Evolutionary conservation across 306 rosid species (phyloP), one percentile per base, ranked within the genome.

Genomic region (Lotus japonicus): DNA sequence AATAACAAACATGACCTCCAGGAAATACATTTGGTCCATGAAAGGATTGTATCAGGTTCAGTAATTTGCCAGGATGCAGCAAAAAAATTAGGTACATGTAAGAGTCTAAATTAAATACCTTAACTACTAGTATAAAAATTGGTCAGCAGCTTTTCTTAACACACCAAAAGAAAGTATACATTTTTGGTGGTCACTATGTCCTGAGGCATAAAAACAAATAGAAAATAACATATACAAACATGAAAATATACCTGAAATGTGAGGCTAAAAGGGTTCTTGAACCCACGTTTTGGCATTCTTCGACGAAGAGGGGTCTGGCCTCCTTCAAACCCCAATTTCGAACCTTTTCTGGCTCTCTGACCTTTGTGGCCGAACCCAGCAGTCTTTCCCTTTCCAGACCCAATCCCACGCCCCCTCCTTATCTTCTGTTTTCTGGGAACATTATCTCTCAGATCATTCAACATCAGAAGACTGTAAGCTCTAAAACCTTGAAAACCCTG

Each of bases 291-390:
- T 58, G 98, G 97, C 78, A 92, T 28, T 67, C 96, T 88, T 51
- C 96, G 90, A 9, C 96, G 97, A 31, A 92, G 87, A 6, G 97
- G 98, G 8, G 98, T 92, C 79, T 92, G 97, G 44, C 98, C 98
- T 49, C 98, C 98, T 83, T 92, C 97, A 41, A 92, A 88, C 33
- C 98, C 98, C 13, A 92, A 77, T 71, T 88, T 92, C 0, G 54
- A 12, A 56, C 97, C 98, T 6, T 84, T 78, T 82, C 98, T 83
- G 5, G 98, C 98, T 73, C 83, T 83, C 84, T 92, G 98, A 39
- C 98, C 98, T 74, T 92, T 92, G 77, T 92, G 98, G 53, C 97
- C 98, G 62, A 86, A 82, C n/a, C 98, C 97, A n/a, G 97, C 97
- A 11, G 98, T 92, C 85, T 92, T 92, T 0, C 98, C 98, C 77